phyloP scores from a whole-genome alignment of 352 stramenopile genomes.

The Pythium sp. region DNA sequence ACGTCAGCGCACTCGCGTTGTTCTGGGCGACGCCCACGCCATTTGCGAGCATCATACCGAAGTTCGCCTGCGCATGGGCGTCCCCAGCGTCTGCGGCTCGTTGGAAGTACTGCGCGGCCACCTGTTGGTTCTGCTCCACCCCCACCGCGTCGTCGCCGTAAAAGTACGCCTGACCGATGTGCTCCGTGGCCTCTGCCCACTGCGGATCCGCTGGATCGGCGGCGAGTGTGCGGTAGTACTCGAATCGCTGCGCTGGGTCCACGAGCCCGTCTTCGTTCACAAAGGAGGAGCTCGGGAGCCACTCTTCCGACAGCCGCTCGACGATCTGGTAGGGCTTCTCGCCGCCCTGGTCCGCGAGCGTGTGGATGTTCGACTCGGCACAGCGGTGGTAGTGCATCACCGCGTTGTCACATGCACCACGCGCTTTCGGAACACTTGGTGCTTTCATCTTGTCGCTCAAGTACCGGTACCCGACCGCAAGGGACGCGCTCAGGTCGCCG shows the following conservation, averaged over 20 bases:
- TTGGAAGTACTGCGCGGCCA: slow-evolving; percentile 60
- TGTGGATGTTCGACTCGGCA: slow-evolving; percentile 54
- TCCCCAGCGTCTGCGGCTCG: slow-evolving; percentile 66
- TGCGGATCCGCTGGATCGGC: slow-evolving; percentile 59
- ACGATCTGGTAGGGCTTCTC: slow-evolving; percentile 37
- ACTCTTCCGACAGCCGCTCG: slow-evolving; percentile 49
- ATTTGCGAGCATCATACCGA: slow-evolving; percentile 67
- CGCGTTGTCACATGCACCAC: slow-evolving; percentile 34
- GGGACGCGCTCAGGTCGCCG: slow-evolving; percentile 51
- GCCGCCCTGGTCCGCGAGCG: slow-evolving; percentile 46
- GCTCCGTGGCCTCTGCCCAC: slow-evolving; percentile 54
- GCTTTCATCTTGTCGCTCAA: slow-evolving; percentile 33
- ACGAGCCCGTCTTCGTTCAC: slow-evolving; percentile 31
- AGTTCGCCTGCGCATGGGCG: slow-evolving; percentile 62
- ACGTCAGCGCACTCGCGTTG: slow-evolving; percentile 52
- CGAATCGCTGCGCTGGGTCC: slow-evolving; percentile 47
- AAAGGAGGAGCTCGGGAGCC: slow-evolving; percentile 21
- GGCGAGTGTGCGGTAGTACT: slow-evolving; percentile 63
- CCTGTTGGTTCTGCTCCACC: slow-evolving; percentile 41
- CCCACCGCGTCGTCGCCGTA: slow-evolving; percentile 65
- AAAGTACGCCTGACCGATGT: slow-evolving; percentile 69
- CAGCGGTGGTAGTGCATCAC: slow-evolving; percentile 48
- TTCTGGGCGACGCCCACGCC: slow-evolving; percentile 60
- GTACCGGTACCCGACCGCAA: slow-evolving; percentile 56
- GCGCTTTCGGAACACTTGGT: not conserved